Percentiles rank a stretch among this genome's conserved stretches.
Evolutionary conservation across 1,284 basidiomycete species (phyloP).

Genomic region (Trichosporon coremiiforme): DNA sequence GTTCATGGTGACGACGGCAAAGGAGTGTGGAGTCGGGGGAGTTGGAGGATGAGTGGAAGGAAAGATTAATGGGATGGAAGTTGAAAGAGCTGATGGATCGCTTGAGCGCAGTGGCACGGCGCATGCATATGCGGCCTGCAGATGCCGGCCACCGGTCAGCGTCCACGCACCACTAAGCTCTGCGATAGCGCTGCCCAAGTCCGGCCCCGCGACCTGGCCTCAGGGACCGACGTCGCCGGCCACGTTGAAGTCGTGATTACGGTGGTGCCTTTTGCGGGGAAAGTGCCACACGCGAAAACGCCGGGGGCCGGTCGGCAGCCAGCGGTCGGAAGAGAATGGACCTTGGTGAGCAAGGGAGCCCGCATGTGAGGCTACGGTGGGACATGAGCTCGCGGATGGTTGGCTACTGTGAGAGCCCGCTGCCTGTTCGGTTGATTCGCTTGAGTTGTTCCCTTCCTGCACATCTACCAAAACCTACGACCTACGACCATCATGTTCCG

Average conservation of each 20-base stretch:
- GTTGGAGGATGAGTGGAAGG: background rate
- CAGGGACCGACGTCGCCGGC: background rate
- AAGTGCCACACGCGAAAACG: constrained; percentile 9
- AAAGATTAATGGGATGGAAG: constrained; percentile 21
- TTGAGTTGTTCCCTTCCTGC: constrained; percentile 6
- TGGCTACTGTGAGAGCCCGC: background rate
- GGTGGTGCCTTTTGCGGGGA: background rate
- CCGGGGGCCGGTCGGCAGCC: background rate
- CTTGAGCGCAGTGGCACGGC: background rate
- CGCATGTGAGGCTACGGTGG: background rate
- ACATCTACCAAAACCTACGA: constrained; percentile 18
- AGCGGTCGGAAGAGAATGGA: constrained; percentile 12
- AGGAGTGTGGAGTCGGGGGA: constrained; percentile 13
- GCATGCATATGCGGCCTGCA: constrained; percentile 1
- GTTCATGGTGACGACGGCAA: constrained; percentile 40
- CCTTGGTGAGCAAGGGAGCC: background rate
- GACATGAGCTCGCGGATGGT: constrained; percentile 5
- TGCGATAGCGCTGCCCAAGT: background rate
- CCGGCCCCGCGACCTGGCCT: background rate
- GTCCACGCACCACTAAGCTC: background rate
- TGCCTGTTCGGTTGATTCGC: constrained; percentile 10
- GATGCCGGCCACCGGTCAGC: background rate
- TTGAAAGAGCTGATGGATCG: too few species aligned
- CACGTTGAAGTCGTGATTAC: constrained; percentile 11
- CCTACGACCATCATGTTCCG: constrained; percentile 26